Conservation (phyloP, 352 stramenopile species). For the Aphanomyces cochlioides region DNA sequence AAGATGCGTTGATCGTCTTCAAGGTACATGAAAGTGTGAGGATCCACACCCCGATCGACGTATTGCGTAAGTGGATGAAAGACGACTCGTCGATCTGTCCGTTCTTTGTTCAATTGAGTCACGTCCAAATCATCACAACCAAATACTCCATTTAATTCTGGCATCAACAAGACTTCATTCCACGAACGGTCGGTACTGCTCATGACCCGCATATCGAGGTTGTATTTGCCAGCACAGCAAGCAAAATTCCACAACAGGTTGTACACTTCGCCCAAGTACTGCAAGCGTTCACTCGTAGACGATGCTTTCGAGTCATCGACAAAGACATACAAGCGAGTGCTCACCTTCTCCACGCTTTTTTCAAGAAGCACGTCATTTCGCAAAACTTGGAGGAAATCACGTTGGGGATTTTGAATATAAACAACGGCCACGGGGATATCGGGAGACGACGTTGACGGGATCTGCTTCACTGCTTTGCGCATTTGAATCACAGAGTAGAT, state of each 20-base stretch:
- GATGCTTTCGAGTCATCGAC: slow-evolving; percentile 44
- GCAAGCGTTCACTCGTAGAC: slow-evolving; percentile 49
- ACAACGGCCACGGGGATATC: slow-evolving; percentile 49
- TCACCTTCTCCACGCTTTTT: slow-evolving; percentile 47
- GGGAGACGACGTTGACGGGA: background rate
- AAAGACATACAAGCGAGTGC: slow-evolving; percentile 54
- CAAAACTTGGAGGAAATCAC: slow-evolving; percentile 14
- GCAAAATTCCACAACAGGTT: slow-evolving; percentile 65
- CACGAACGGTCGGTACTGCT: slow-evolving; percentile 44
- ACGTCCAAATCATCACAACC: slow-evolving; percentile 61
- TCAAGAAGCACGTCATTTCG: slow-evolving; percentile 68
- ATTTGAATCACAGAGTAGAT: slow-evolving; percentile 24
- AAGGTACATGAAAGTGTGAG: slow-evolving; percentile 60
- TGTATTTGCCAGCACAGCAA: slow-evolving; percentile 48
- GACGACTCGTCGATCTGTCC: slow-evolving; percentile 55
- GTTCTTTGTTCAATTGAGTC: slow-evolving; percentile 57
- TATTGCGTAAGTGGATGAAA: slow-evolving; percentile 64
- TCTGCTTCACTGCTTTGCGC: slow-evolving; percentile 9
- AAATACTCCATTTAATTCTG: slow-evolving; percentile 66
- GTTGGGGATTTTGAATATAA: slow-evolving; percentile 35
- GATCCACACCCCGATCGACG: slow-evolving; percentile 43
- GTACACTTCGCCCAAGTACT: slow-evolving; percentile 78
- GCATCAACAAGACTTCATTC: slow-evolving; percentile 57
- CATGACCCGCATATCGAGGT: slow-evolving; percentile 63
- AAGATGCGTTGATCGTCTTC: slow-evolving; percentile 61